Evolutionary conservation across 192 early-diverging fungal genomes (phyloP), one percentile per base, ranked within the genome.

Genomic region (Cetraspora pellucida): DNA sequence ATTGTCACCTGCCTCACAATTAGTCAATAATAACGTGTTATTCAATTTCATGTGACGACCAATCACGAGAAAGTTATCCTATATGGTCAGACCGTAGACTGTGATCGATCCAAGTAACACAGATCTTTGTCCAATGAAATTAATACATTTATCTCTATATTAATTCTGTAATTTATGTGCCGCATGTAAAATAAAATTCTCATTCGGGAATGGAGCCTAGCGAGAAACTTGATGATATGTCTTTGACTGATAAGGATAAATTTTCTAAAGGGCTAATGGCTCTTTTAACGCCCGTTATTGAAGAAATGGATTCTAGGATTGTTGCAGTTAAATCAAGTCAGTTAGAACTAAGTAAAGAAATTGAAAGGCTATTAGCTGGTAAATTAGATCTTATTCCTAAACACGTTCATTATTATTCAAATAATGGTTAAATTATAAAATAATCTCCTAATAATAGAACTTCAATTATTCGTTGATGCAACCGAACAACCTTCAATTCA

Each of bases 351-450:
- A 83, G 82, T 50, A 84, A 87, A 63, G 87, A 89, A 66, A 87
- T 89, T 61, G 87, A 89, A 54, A 84, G 87, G 10, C 64, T 89
- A 19, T 78, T 85, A 59, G 86, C 87, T 58, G 87, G 87, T 87
- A 82, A 57, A 47, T 43, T 21, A 52, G 7, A 37, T 37, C 37
- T 37, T 37, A 37, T 37, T 6, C 37, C n/a, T n/a, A 7, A 65
- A 2, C 4, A 64, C 23, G n/a, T n/a, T 25, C 16, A 19, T 54
- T 55, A 75, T 21, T 3, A 28, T 8, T 14, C 27, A 23, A 16
- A 10, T 30, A 44, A 23, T 57, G 1, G 10, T 74, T 21, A 19
- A 30, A 31, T 43, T 47, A 54, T 70, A 70, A 44, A 31, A 11
- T 9, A 17, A 21, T 50, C 71, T 72, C 71, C 5, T 16, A 43